Base-by-base conservation (phyloP, 352 stramenopile genomes). In the Phytophthora pini region DNA sequence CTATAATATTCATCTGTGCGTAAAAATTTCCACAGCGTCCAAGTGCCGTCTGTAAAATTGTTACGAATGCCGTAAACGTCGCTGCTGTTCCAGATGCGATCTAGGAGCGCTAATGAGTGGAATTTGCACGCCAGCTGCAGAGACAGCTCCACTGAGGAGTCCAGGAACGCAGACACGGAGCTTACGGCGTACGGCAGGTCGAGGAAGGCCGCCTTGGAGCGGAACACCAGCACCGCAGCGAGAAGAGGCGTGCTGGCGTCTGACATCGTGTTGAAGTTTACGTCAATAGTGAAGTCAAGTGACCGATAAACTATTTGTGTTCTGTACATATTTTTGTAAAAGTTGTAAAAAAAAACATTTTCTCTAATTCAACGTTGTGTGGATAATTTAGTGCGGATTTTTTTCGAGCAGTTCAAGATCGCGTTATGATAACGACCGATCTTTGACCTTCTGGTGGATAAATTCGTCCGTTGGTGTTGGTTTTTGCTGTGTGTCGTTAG, bases 381-480 rank as follows among this genome's bases (percentile, higher is more conserved):
- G 17, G 17, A 20, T 20, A 20, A 20, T 20, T 20, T 20, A 20
- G 17, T 20, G 17, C 24, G 24, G 24, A 26, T 26, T 26, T 26
- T 26, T 26, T 26, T 26, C 24, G 24, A 26, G 24, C 24, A 26
- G 2, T 26, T 46, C 17, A 20, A 46, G 3, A 15, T 8, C 41
- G 24, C 13, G 12, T 52, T 39, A 31, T 24, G 13, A 27, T 51
- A 36, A 36, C 1, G 4, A 29, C 11, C 6, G n/a, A 43, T 24
- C 11, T 7, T 36, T 41, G 20, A 5, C 56, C 44, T 56, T 56
- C 56, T 63, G 56, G 15, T 63, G 36, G 56, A 15, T 56, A 45
- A 36, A 56, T 49, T n/a, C 32, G 34, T 49, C 34, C 24, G 11
- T 31, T 34, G 55, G 24, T 20, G 24, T 24, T 29, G 24, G 17